Evolutionary conservation across 768 basidiomycete genomes (phyloP), one percentile per base, ranked within the genome.

Genomic region (Hortiboletus campestris): DNA sequence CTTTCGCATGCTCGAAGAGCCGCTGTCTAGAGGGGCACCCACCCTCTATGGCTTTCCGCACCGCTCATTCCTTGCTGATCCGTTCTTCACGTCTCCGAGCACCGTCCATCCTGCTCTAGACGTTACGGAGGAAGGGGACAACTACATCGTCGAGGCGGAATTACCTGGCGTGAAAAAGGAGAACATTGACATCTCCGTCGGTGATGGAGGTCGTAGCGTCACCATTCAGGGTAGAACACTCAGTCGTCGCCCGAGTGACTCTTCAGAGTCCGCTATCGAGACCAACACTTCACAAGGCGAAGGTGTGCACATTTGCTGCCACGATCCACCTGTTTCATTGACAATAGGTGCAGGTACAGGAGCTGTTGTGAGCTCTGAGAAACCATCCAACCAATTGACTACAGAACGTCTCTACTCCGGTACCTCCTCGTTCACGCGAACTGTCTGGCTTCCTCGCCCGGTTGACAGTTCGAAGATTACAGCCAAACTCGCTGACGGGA

Each of bases 121-220:
- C 59, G 69, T 91, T 9, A 75, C 78, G 4, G 89, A 92, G 60
- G 79, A 84, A 55, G 82, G 79, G 1, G 76, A 84, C 67, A 74
- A 77, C 39, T 91, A 87, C 60, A 58, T 89, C 49, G 74, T 92
- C 40, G 86, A 91, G 63, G 88, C 88, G 2, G 90, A 92, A 63
- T 64, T 92, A 28, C 90, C 89, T 20, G 89, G 89, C 1, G 83
- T 91, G 28, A 84, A 82, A 68, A 89, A 85, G 74, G 88, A 91
- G 61, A 84, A 90, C 63, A 66, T 91, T 10, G 80, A 88, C 52
- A 79, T 91, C 48, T 78, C 82, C 9, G 75, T 91, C 55, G 86
- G 87, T 10, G 85, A 89, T 53, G 81, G 79, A 16, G 89, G 88
- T 3, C 78, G 81, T 53, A 88, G 82, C 57, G 66, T 91, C 53